A percentile compares a stretch with the other conserved stretches of the same genome.
phyloP scores from a whole-genome alignment of 2,329 filamentous ascomycete species.

The Alternaria hordeiaustralica region DNA sequence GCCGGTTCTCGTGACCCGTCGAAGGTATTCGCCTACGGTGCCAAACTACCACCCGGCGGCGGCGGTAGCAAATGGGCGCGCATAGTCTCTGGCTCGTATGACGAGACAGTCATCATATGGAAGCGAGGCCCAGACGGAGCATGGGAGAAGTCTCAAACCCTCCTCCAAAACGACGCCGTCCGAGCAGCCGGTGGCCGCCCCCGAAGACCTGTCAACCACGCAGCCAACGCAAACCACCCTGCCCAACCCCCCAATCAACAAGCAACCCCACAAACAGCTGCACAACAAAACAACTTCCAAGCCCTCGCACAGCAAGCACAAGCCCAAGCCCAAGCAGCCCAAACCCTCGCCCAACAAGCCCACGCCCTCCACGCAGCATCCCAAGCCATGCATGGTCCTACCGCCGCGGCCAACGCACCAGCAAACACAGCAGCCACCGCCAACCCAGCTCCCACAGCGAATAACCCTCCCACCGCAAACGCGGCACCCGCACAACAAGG shows the following conservation, averaged over 20 bases:
- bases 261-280: conserved; percentile 12
- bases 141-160: conserved; percentile 78
- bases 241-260: conserved; percentile 26
- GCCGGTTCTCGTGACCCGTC: conserved; percentile 77
- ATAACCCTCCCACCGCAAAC: conserved; percentile 14
- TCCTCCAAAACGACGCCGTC: conserved; percentile 75
- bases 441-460: conserved; percentile 8
- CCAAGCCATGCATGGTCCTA: conserved; percentile 31
- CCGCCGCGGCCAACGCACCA: conserved; percentile 10
- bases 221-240: conserved; percentile 25
- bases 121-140: conserved; percentile 81
- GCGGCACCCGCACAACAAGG: conserved; percentile 24
- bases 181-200: conserved; percentile 54
- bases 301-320: conserved; percentile 47
- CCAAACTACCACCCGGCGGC: conserved; percentile 87
- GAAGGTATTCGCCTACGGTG: conserved; percentile 79
- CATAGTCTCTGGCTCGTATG: conserved; percentile 97
- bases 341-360: conserved; percentile 42
- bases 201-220: conserved; percentile 36
- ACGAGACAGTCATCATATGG: conserved; percentile 96
- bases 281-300: conserved; percentile 40
- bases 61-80: conserved; percentile 87
- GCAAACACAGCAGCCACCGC: conserved; percentile 4
- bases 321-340: conserved; percentile 44
- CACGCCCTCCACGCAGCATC: conserved; percentile 46